Base-by-base conservation (phyloP, 2,329 filamentous ascomycete species). In the Septoria petroselini region DNA sequence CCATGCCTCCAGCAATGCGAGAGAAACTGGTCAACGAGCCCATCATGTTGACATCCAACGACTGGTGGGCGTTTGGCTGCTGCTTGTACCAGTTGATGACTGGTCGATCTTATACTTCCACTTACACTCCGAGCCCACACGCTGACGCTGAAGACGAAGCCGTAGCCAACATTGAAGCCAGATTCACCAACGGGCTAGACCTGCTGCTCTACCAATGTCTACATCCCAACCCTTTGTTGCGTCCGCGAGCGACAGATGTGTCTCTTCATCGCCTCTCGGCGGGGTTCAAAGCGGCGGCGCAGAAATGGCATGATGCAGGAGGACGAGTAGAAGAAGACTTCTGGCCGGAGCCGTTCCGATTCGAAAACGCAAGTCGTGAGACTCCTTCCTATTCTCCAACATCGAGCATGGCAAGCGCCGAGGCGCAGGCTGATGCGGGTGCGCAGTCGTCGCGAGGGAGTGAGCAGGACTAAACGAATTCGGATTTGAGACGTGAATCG, bases 51-150 rank as follows among this genome's bases (percentile, higher is more conserved):
- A n/a, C 37, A 7, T 49, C 48, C 0, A 34, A 43, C 23, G 53
- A 61, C 29, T 45, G 60, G 11, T 62, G 52, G 29, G 37, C 37
- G 17, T 50, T 61, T 18, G 57, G 54, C 8, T 42, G 50, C 14
- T 52, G 49, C 8, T 41, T 62, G 12, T 52, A 52, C 41, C 29
- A 44, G 14, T 23, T 60, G 27, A 27, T 51, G 30, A 52, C 44
- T 14, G 14, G 41, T 9, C 14, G 30, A 19, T 8, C 12, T 5
- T 46, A 51, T 18, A n/a, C n/a, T n/a, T n/a, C n/a, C n/a, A n/a
- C n/a, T n/a, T n/a, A n/a, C 11, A 8, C 2, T 19, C 31, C 9
- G 4, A 34, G 37, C 1, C 17, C 12, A 8, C 14, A 35, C 5
- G 23, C 37, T 11, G 25, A 33, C 11, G n/a, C n/a, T 6, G 7